Percentiles rank a stretch among this genome's conserved stretches.
phyloP scores from a whole-genome alignment of 169 alveolate genomes.

The Theileria luwenshuni region DNA sequence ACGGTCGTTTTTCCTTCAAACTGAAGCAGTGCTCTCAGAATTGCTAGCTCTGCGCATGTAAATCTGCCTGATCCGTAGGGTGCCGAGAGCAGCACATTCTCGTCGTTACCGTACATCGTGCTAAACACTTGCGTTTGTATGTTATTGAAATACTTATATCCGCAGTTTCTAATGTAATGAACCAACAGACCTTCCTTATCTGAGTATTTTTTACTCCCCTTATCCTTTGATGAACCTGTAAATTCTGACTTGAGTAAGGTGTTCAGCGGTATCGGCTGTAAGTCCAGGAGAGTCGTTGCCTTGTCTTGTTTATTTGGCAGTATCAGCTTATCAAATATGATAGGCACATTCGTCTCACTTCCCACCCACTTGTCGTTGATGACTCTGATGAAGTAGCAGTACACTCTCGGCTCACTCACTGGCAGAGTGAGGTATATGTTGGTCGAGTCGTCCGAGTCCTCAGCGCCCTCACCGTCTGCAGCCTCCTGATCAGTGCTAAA shows the following conservation, averaged over 20 bases:
- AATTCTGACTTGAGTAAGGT: conserved; percentile 25
- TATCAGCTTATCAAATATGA: conserved; percentile 76
- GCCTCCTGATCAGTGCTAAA: conserved; percentile 1
- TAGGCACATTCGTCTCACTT: conserved; percentile 72
- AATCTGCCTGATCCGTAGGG: conserved; percentile 68
- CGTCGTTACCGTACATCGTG: conserved; percentile 63
- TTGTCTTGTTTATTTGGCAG: conserved; percentile 92
- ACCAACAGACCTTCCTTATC: conserved; percentile 14
- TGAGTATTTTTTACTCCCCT: background rate
- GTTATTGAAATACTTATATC: conserved; percentile 59
- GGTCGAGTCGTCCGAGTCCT: conserved; percentile 70
- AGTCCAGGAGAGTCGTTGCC: conserved; percentile 92
- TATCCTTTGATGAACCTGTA: conserved; percentile 22
- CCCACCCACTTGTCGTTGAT: conserved; percentile 92
- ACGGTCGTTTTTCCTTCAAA: conserved; percentile 46
- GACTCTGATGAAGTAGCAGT: conserved; percentile 93
- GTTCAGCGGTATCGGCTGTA: conserved; percentile 90
- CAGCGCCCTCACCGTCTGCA: conserved; percentile 55
- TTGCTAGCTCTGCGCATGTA: conserved; percentile 68
- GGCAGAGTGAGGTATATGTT: conserved; percentile 93
- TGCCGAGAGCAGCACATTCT: conserved; percentile 69
- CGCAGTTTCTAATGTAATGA: conserved; percentile 30
- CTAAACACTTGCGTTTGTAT: conserved; percentile 73
- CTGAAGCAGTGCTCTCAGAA: conserved; percentile 38
- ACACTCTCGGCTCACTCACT: conserved; percentile 94